Base-by-base conservation (phyloP, 805 yeast species). In the Starmerella geochares region DNA sequence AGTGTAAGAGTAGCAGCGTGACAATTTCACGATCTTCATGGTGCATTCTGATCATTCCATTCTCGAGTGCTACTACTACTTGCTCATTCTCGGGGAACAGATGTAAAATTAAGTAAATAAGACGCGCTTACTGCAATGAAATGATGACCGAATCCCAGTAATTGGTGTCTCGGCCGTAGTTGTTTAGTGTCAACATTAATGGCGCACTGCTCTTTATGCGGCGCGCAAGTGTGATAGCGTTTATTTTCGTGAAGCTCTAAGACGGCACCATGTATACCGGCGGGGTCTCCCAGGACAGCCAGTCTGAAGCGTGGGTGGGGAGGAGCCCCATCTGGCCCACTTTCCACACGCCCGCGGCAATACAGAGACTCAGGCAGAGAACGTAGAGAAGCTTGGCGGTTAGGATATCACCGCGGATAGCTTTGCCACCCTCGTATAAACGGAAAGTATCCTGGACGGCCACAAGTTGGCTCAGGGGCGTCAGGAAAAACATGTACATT, bases 281-380 rank as follows among this genome's bases (percentile, higher is more conserved):
- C 6, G 72, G 68, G 2, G 57, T 59, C 62, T 87, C 94, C 88
- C 94, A 88, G 6, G 86, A 79, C 16, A 90, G 68, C 97, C 97
- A 92, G 63, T 90, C 98, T 56, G 94, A 81, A 41, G 74, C 74
- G 32, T 79, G 81, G 58, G 83, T 85, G 20, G 98, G 98, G 52
- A 90, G 79, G 56, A 90, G 70, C 0, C 96, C 97, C 96, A 90
- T 85, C 20, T 74, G 70, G 58, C 83, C 79, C 52, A 92, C 68
- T 65, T 92, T 92, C 79, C 86, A 87, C 16, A 87, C 60, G 2
- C 96, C 97, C 32, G 86, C 77, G 3, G 71, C 76, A 67, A 88
- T 69, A 46, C 80, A 74, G 4, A 76, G 73, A 39, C 79, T 38
- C 52, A 76, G 77, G 49, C 73, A 68, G 10, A 68, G 53, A 6